phyloP scores from a whole-genome alignment of 805 yeast species.

The Clavispora phyllophila region DNA sequence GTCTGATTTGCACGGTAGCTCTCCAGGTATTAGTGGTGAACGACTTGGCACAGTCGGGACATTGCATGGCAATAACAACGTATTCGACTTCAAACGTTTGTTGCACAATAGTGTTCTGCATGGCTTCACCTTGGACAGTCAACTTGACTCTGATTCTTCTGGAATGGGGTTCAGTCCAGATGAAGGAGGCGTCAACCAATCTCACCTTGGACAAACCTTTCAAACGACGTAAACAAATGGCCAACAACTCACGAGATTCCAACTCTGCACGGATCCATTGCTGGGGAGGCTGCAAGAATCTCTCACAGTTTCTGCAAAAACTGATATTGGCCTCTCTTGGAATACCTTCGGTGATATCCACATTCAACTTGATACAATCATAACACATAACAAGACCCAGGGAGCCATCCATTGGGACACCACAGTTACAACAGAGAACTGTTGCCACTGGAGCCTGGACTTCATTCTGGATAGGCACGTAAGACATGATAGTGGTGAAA shows the following conservation, averaged over 20 bases:
- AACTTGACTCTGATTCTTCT: slow-evolving; percentile 87
- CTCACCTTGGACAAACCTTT: slow-evolving; percentile 84
- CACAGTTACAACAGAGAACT: slow-evolving; percentile 96
- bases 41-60: slow-evolving; percentile 97
- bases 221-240: slow-evolving; percentile 81
- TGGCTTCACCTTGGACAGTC: slow-evolving; percentile 96
- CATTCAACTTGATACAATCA: slow-evolving; percentile 92
- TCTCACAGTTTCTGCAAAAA: slow-evolving; percentile 95
- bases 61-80: slow-evolving; percentile 91
- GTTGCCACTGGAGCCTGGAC: slow-evolving; percentile 52
- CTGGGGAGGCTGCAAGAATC: slow-evolving; percentile 89
- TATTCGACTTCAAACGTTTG: slow-evolving; percentile 94
- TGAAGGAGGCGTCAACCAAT: slow-evolving; percentile 85
- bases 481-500: slow-evolving; percentile 10
- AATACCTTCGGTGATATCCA: slow-evolving; percentile 85
- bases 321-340: slow-evolving; percentile 93
- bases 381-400: slow-evolving; percentile 91
- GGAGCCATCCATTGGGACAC: slow-evolving; percentile 96
- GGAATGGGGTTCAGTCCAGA: slow-evolving; percentile 99
- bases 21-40: slow-evolving; percentile 97
- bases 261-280: slow-evolving; percentile 90
- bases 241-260: slow-evolving; percentile 89
- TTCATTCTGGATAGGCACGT: slow-evolving; percentile 13
- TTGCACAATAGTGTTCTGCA: slow-evolving; percentile 85
- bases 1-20: slow-evolving; percentile 96